Evolutionary conservation across 371 early-diverging fungal genomes (phyloP).

Genomic region (Saksenaea oblongispora): DNA sequence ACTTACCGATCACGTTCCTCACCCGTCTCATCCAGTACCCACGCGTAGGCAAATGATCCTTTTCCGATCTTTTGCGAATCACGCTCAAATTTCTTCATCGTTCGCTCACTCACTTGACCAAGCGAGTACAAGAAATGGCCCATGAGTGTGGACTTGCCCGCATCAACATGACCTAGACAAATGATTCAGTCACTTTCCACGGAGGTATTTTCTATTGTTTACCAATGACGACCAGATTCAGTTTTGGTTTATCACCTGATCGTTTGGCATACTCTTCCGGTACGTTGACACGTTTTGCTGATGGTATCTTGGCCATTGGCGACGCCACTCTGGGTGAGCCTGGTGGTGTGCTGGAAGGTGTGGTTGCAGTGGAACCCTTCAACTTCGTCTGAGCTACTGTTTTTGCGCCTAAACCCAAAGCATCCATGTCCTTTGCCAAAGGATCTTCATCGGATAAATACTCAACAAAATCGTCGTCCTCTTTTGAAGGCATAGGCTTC

Average conservation of each 20-base stretch:
- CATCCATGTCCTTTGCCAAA: conserved; percentile 51
- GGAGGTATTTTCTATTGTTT: not conserved
- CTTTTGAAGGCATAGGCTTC: conserved; percentile 1
- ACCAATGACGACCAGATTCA: conserved; percentile 90
- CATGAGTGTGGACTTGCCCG: conserved; percentile 98
- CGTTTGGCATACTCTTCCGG: conserved; percentile 75
- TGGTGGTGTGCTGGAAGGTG: conserved; percentile 17
- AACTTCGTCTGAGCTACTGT: not conserved
- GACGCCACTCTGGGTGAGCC: conserved; percentile 31
- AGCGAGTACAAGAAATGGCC: conserved; percentile 92
- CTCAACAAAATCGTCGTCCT: conserved; percentile 46
- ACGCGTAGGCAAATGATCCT: conserved; percentile 92
- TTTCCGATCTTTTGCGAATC: conserved; percentile 94
- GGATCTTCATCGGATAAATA: conserved; percentile 48
- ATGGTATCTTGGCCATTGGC: conserved; percentile 39
- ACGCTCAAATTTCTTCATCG: conserved; percentile 89
- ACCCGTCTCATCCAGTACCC: conserved; percentile 95
- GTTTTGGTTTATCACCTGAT: conserved; percentile 61
- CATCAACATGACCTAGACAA: conserved; percentile 96
- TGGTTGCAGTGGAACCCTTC: conserved; percentile 10
- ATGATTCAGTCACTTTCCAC: not conserved
- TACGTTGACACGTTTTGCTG: conserved; percentile 69
- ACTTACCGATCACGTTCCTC: conserved; percentile 83
- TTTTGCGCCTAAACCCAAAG: conserved; percentile 44
- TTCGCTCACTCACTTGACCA: conserved; percentile 88